phyloP scores from a whole-genome alignment of 2,329 filamentous ascomycete species.

The Pestalotiopsis sp. region DNA sequence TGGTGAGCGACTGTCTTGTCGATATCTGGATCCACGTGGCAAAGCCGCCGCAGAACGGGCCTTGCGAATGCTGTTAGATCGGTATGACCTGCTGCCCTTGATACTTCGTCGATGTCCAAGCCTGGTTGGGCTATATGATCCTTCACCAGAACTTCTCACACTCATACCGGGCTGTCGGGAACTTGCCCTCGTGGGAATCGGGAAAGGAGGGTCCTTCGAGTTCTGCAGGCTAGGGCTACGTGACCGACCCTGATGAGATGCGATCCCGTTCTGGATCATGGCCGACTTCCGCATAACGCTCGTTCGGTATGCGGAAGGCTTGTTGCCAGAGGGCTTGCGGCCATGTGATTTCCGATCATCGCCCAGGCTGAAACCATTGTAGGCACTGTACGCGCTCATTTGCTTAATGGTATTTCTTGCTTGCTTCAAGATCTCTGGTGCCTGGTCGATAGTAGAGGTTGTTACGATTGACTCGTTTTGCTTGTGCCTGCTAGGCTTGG shows the following conservation, averaged over 20 bases:
- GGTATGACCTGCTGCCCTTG: conserved; percentile 46
- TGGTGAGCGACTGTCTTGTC: conserved; percentile 59
- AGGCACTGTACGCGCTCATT: conserved; percentile 39
- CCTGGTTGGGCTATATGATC: conserved; percentile 74
- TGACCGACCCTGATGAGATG: conserved; percentile 64
- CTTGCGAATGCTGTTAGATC: conserved; percentile 71
- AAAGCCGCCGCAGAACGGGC: conserved; percentile 80
- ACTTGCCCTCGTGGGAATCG: conserved; percentile 85
- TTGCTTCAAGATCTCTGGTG: conserved; percentile 19
- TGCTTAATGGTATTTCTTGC: conserved; percentile 34
- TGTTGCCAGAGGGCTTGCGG: conserved; percentile 38
- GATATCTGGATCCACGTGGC: conserved; percentile 51
- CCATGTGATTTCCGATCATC: conserved; percentile 26
- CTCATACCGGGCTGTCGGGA: conserved; percentile 72
- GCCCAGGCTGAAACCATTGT: conserved; percentile 42
- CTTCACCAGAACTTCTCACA: conserved; percentile 68
- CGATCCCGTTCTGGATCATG: conserved; percentile 77
- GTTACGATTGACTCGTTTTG: conserved; percentile 44
- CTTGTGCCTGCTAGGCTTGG: conserved; percentile 38
- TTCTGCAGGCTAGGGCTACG: conserved; percentile 67
- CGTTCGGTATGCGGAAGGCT: conserved; percentile 44
- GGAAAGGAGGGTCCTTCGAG: conserved; percentile 73
- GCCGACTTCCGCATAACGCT: conserved; percentile 74
- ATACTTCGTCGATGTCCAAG: conserved; percentile 50
- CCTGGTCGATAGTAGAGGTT: conserved; percentile 43